phyloP scores from a whole-genome alignment of 352 stramenopile genomes.

The Globisporangium alternatum region DNA sequence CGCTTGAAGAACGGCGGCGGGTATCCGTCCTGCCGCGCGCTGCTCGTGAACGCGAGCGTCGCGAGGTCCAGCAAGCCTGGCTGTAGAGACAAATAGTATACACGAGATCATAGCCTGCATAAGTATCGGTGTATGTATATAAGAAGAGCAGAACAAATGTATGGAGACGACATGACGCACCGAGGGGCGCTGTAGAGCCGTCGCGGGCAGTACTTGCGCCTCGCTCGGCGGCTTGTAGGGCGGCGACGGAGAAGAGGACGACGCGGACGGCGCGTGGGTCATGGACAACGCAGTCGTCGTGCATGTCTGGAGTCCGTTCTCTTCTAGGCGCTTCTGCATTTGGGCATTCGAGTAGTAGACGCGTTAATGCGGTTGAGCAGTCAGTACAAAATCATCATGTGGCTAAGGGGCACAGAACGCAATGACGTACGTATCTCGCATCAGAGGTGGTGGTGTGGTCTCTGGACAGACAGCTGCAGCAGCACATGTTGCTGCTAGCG shows the following conservation, averaged over 20 bases:
- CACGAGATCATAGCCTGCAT: neutral
- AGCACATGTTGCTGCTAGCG: neutral
- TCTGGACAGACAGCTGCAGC: neutral
- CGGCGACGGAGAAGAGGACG: neutral
- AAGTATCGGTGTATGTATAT: no score
- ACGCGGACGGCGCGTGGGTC: neutral
- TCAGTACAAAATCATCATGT: neutral
- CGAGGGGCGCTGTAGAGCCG: slow-evolving; percentile 13
- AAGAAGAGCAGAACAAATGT: neutral
- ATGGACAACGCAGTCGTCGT: neutral
- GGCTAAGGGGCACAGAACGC: no score
- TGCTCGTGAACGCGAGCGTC: slow-evolving; percentile 4
- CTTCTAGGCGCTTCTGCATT: neutral
- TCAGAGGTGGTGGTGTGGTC: neutral
- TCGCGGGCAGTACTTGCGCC: slow-evolving; percentile 12
- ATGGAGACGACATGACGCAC: neutral
- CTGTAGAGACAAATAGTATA: slow-evolving; percentile 2
- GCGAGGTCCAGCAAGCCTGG: slow-evolving; percentile 15
- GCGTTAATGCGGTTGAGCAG: neutral
- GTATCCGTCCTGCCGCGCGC: slow-evolving; percentile 31
- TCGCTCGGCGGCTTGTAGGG: slow-evolving; percentile 21
- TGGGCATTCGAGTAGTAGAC: neutral
- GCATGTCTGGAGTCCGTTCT: neutral
- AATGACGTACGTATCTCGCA: slow-evolving; percentile 5
- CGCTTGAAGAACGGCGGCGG: slow-evolving; percentile 50